phyloP scores from a whole-genome alignment of 2,329 filamentous ascomycete species.

The Phialemoniopsis sp. region DNA sequence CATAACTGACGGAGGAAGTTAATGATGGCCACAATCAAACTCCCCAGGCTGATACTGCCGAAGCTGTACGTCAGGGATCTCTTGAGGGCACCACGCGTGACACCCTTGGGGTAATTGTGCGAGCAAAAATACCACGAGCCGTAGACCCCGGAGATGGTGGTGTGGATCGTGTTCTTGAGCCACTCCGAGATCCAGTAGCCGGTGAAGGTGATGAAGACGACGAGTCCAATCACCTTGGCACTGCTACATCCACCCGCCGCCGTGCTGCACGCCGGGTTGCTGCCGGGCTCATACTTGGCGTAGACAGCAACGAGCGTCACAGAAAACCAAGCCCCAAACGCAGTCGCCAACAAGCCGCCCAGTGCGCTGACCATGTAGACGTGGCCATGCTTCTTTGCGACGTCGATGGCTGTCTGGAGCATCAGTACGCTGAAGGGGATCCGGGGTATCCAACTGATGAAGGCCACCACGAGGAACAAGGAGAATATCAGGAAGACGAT shows the following conservation, averaged over 20 bases:
- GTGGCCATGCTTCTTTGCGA: conserved; percentile 79
- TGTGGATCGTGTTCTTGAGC: conserved; percentile 90
- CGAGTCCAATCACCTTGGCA: conserved; percentile 76
- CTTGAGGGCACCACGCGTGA: conserved; percentile 78
- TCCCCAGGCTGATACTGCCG: conserved; percentile 84
- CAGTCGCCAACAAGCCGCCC: conserved; percentile 71
- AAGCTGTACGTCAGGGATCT: conserved; percentile 87
- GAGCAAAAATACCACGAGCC: conserved; percentile 89
- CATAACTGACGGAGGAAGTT: conserved; percentile 79
- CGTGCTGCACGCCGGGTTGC: conserved; percentile 41
- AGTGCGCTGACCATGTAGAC: conserved; percentile 83
- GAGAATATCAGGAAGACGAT: conserved; percentile 84
- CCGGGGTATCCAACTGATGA: conserved; percentile 82
- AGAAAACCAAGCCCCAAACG: conserved; percentile 79
- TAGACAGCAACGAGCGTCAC: conserved; percentile 86
- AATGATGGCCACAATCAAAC: conserved; percentile 80
- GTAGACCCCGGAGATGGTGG: conserved; percentile 82
- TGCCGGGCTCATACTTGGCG: conserved; percentile 69
- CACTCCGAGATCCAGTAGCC: conserved; percentile 94
- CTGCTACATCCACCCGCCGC: conserved; percentile 62
- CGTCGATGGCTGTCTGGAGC: conserved; percentile 80
- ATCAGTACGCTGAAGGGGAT: conserved; percentile 91
- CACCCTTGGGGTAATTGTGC: conserved; percentile 65
- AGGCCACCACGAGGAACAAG: conserved; percentile 76
- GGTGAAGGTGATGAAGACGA: conserved; percentile 85